Base-by-base conservation (phyloP, 805 yeast species). In the Saturnispora kantuleensis region DNA sequence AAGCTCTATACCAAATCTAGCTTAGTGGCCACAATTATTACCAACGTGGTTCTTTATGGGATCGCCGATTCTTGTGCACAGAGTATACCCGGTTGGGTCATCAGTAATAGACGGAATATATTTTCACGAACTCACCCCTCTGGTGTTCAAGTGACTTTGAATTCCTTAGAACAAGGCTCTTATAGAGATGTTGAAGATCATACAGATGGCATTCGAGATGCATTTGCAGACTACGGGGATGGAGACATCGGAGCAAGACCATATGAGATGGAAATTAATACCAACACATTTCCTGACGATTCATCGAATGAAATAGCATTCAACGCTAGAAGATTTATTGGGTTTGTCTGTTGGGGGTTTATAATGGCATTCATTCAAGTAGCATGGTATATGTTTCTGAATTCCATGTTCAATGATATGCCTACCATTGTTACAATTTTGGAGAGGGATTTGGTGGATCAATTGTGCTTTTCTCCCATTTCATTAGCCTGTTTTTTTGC, bases 51-150 rank as follows among this genome's bases (percentile, higher is more conserved):
- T 4, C 67, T 90, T 5, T 85, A 79, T 59, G 96, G 96, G 0
- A 78, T 87, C n/a, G 88, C 97, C 0, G 97, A 90, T 59, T 77
- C 89, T 0, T 58, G 89, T 50, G 97, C 97, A 0, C 97, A 90
- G 61, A 72, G 83, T 3, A 67, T 87, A 4, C 56, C 75, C 3
- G 59, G 64, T 1, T 57, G 52, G 38, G 45, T 47, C 21, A 49
- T 51, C 33, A 42, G 45, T 11, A n/a, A 45, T 30, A 10, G 28
- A 13, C 15, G 21, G 16, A 38, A 41, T 15, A 15, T 44, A 17
- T 9, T 42, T 7, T 29, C 18, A 10, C 33, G 38, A 29, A 17
- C 34, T 10, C 10, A 36, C 12, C 29, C 16, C 21, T 12, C 10
- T 7, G 35, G 29, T 31, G 37, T 38, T 4, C 33, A 31, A 18